Conservation (phyloP, 805 yeast genomes). For the Yarrowia sp. region DNA sequence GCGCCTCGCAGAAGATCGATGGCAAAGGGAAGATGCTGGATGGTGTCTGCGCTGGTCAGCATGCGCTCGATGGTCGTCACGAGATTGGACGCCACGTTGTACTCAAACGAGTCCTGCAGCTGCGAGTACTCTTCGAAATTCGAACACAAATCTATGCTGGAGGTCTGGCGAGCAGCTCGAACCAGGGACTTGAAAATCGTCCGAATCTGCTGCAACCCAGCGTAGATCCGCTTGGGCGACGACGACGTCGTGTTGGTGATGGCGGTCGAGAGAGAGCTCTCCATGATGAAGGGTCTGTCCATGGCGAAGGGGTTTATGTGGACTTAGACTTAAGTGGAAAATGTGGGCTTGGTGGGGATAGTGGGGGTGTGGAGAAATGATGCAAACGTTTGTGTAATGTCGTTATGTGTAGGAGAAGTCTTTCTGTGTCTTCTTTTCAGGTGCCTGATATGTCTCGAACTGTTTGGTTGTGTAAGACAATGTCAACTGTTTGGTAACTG, state of each 20-base stretch:
- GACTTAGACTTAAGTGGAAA: no score
- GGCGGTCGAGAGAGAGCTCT: slow-evolving; percentile 16
- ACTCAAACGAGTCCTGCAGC: slow-evolving; percentile 60
- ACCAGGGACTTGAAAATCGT: slow-evolving; percentile 19
- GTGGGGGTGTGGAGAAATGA: no score
- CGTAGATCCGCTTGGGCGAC: slow-evolving; percentile 30
- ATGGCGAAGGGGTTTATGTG: neutral
- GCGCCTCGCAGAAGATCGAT: slow-evolving; percentile 63
- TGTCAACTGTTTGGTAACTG: neutral
- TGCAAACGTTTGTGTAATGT: neutral
- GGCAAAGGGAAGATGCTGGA: slow-evolving; percentile 35
- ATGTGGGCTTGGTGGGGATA: no score
- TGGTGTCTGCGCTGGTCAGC: slow-evolving; percentile 14
- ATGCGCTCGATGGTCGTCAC: slow-evolving; percentile 47
- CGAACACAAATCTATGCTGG: slow-evolving; percentile 10
- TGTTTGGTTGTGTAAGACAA: neutral
- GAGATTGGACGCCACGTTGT: slow-evolving; percentile 56
- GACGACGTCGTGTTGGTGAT: slow-evolving; percentile 31
- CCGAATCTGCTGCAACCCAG: slow-evolving; percentile 24
- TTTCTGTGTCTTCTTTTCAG: no score
- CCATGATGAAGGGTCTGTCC: slow-evolving; percentile 34
- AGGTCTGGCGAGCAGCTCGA: slow-evolving; percentile 4
- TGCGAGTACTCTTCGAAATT: slow-evolving; percentile 21
- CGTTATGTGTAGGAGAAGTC: no score
- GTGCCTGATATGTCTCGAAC: no score